These are phyloP conservation scores for Mimosa bimucronata DNA, from an alignment of 306 rosid genomes.

Conservation along the genomic window DNA sequence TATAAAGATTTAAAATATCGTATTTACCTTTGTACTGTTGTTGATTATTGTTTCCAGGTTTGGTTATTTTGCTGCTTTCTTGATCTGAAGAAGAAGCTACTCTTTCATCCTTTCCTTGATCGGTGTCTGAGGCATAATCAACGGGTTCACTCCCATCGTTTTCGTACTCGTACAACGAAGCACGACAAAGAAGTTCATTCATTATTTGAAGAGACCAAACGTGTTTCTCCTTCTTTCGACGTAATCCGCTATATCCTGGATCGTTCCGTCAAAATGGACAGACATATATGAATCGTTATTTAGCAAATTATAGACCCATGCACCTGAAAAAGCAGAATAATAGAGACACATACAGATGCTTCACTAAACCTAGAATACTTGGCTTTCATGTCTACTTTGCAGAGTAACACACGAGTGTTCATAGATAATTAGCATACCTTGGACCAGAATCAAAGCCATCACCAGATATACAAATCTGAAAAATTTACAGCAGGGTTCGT, in stretches of 20 bases:
- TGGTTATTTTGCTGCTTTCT: background rate
- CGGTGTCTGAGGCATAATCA: background rate
- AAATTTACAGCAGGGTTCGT: background rate
- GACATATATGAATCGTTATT: background rate
- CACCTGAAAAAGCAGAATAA: no score
- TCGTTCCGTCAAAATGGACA: background rate
- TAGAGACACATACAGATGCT: no score
- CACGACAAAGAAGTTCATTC: constrained; percentile 19
- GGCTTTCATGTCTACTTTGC: background rate
- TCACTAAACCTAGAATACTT: background rate
- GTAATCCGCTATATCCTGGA: constrained; percentile 20
- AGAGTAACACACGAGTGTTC: background rate
- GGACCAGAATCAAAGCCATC: constrained; percentile 25
- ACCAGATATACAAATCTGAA: constrained; percentile 2
- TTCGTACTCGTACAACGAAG: constrained; percentile 32
- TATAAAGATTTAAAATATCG: background rate
- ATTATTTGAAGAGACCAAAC: constrained; percentile 34
- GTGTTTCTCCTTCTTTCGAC: constrained; percentile 31
- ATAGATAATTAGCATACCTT: constrained; percentile 21
- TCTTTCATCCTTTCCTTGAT: background rate
- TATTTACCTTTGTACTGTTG: background rate
- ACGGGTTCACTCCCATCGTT: background rate
- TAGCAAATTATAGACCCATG: background rate
- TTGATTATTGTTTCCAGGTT: background rate
- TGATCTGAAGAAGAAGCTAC: background rate